Evolutionary conservation across 106 monocot genomes (phyloP), one percentile per base, ranked within the genome.

Genomic region (Allium cepa): DNA sequence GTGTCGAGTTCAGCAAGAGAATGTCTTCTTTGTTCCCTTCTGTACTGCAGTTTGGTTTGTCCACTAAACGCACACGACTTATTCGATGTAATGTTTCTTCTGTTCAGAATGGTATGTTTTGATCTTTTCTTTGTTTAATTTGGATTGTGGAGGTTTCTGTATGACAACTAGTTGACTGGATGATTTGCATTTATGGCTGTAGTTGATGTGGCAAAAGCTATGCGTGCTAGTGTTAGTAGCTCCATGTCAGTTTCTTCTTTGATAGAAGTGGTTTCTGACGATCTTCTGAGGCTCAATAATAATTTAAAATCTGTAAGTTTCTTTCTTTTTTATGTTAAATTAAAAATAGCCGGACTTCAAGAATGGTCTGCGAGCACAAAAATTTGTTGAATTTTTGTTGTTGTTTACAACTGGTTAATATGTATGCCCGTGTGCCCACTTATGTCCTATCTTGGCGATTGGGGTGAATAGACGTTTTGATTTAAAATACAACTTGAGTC

Each of bases 221-320:
- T 36, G 1, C 28, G 64, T n/a, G 11, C 68, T 62, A 48, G 66
- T 22, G 71, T 15, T 17, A 56, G 69, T 11, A 18, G 50, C 17
- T 8, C 73, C 6, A 66, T 83, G 77, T 85, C 83, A 6, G 64
- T 91, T 26, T 81, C 88, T 45, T 58, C 81, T 7, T 71, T 91
- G 71, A 50, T 91, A 56, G 83, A 85, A 63, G 76, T 78, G 6
- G 90, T 91, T 53, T 67, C 85, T 0, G 77, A 74, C 47, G 90
- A 91, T 61, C 63, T 94, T 53, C 76, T 72, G 50, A 76, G 47
- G 47, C 83, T 95, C 9, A 91, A 91, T 72, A 71, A 85, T 16
- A 95, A 91, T 62, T 79, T 95, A 8, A 76, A 85, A 71, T 83
- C 90, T 26, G 94, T 94, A 53, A 83, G 87, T 81, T n/a, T 28